Conservation (phyloP, 2,329 filamentous ascomycete species). For the Karstenula rhodostoma region DNA sequence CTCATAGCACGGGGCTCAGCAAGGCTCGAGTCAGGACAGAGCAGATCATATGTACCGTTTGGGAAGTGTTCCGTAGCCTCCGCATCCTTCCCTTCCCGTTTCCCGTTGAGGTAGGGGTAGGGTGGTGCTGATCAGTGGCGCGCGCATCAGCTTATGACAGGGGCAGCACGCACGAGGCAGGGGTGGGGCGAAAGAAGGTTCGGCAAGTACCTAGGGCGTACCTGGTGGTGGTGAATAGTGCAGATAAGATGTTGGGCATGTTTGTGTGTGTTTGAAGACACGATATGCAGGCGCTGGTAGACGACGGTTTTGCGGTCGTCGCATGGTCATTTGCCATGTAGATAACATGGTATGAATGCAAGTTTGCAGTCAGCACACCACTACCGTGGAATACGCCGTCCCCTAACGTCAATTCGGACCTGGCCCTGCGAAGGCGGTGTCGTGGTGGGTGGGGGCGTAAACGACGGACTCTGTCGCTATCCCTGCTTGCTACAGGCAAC, state of each 20-base stretch:
- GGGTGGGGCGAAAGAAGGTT: background rate
- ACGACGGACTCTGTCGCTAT: conserved; percentile 1
- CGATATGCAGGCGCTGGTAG: background rate
- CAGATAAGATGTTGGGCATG: background rate
- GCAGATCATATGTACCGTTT: conserved; percentile 17
- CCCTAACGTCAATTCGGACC: background rate
- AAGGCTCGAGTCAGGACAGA: conserved; percentile 2
- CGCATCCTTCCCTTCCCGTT: conserved; percentile 30
- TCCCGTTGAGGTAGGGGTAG: conserved; percentile 13
- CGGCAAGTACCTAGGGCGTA: background rate
- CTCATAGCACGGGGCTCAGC: background rate
- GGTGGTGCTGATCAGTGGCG: conserved; percentile 11
- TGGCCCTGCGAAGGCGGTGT: background rate
- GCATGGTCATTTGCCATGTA: too few relatives aligned
- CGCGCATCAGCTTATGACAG: conserved; percentile 4
- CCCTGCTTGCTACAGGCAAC: background rate
- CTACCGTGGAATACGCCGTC: background rate
- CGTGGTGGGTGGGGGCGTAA: background rate
- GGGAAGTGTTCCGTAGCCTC: conserved; percentile 26
- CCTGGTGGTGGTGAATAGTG: background rate
- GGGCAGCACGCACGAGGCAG: background rate
- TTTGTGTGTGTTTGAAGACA: background rate
- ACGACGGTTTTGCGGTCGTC: too few relatives aligned
- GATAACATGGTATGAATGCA: too few relatives aligned
- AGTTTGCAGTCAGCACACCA: background rate